Evolutionary conservation across 495 filamentous ascomycete species (phyloP).

Genomic region (Aspergillus sparsus): DNA sequence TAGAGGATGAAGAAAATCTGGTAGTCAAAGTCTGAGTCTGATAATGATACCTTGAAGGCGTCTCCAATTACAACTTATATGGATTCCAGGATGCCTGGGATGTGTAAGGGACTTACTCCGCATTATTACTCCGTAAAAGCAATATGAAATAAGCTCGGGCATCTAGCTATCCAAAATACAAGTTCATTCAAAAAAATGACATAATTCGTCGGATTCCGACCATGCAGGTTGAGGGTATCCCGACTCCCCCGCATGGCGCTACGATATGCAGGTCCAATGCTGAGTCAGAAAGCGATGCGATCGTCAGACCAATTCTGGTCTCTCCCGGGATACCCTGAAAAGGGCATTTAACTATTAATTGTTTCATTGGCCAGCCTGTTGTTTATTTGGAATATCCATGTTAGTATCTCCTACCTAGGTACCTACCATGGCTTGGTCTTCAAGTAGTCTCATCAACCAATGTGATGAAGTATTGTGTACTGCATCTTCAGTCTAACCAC

Average conservation of each 20-base stretch:
- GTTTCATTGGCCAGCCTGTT: too few species aligned
- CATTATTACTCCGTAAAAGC: slow-evolving; percentile 9
- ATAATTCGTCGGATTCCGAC: slow-evolving; percentile 4
- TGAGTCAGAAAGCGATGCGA: too few species aligned
- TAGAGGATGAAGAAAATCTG: neutral
- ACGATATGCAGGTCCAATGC: too few species aligned
- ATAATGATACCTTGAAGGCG: neutral
- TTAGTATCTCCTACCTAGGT: too few species aligned
- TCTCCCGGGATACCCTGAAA: too few species aligned
- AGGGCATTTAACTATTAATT: too few species aligned
- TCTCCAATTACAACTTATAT: neutral
- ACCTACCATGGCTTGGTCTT: too few species aligned
- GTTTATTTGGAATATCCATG: too few species aligned
- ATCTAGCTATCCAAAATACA: neutral
- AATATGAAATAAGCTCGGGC: neutral
- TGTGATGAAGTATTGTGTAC: too few species aligned
- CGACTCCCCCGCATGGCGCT: neutral
- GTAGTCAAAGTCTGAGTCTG: neutral
- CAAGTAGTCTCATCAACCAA: too few species aligned
- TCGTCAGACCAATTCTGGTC: too few species aligned
- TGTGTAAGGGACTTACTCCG: neutral
- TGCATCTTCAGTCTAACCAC: too few species aligned
- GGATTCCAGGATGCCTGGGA: neutral
- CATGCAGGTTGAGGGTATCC: neutral
- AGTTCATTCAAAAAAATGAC: neutral